Conservation (phyloP, 1,139 yeast species). For the Arxiozyma telluris region DNA sequence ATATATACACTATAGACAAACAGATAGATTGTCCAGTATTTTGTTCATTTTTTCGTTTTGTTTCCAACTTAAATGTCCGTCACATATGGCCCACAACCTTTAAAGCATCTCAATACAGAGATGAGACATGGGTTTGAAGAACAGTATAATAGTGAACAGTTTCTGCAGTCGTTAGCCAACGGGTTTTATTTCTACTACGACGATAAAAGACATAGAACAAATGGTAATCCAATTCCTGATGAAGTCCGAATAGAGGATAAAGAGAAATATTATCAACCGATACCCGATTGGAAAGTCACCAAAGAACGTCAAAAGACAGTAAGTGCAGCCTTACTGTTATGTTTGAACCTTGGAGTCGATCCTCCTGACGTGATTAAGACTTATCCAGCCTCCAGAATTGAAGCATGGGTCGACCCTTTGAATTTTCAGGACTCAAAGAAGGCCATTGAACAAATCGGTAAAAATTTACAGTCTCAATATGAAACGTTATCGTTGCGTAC, state of each 20-base stretch:
- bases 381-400: slow-evolving; percentile 85
- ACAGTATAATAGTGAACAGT: slow-evolving; percentile 53
- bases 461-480: slow-evolving; percentile 76
- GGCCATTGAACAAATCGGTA: slow-evolving; percentile 88
- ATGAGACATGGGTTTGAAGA: slow-evolving; percentile 79
- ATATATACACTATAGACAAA: no score
- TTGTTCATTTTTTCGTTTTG: background rate
- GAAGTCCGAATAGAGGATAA: slow-evolving; percentile 39
- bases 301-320: slow-evolving; percentile 88
- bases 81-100: slow-evolving; percentile 28
- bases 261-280: slow-evolving; percentile 54
- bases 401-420: slow-evolving; percentile 90
- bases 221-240: slow-evolving; percentile 71
- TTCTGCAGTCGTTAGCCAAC: slow-evolving; percentile 55
- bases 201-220: slow-evolving; percentile 85
- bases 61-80: slow-evolving; percentile 15
- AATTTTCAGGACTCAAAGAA: slow-evolving; percentile 79
- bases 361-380: slow-evolving; percentile 96
- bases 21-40: background rate
- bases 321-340: slow-evolving; percentile 84
- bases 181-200: slow-evolving; percentile 74
- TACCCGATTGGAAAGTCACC: slow-evolving; percentile 84
- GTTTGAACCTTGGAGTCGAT: slow-evolving; percentile 89
- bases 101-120: slow-evolving; percentile 43
- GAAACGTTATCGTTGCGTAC: slow-evolving; percentile 84